Percentiles rank a stretch among this genome's conserved stretches.
phyloP scores from a whole-genome alignment of 805 yeast species.

The Saturnispora serradocipensis region DNA sequence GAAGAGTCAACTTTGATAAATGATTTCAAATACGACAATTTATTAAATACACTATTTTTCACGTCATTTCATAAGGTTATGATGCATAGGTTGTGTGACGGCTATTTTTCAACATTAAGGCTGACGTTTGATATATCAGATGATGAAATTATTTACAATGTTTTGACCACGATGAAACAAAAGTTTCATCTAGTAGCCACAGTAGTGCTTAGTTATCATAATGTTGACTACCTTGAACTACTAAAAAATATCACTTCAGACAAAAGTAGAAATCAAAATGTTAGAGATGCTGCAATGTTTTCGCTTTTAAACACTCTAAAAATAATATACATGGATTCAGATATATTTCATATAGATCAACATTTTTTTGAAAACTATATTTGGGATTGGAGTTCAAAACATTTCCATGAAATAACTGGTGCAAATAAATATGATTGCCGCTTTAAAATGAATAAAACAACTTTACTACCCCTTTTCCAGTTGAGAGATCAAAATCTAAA shows the following conservation, averaged over 20 bases:
- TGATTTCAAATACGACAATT: conserved; percentile 11
- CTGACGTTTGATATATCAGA: background rate
- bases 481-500: conserved; percentile 26
- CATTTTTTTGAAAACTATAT: background rate
- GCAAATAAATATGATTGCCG: conserved; percentile 13
- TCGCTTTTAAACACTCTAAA: conserved; percentile 5
- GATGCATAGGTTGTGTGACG: background rate
- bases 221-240: background rate
- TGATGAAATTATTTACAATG: background rate
- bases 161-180: background rate
- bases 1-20: conserved; percentile 18
- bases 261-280: background rate
- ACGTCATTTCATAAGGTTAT: conserved; percentile 8
- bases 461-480: conserved; percentile 24
- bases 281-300: conserved; percentile 9
- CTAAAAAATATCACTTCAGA: background rate
- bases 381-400: background rate
- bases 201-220: background rate
- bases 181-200: background rate
- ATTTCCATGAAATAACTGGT: conserved; percentile 13
- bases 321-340: conserved; percentile 5
- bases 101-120: background rate
- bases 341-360: conserved; percentile 3
- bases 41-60: conserved; percentile 10
- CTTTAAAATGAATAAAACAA: conserved; percentile 12